Evolutionary conservation across 805 yeast genomes (phyloP), one percentile per base, ranked within the genome.

Genomic region (Saturnispora diversa): DNA sequence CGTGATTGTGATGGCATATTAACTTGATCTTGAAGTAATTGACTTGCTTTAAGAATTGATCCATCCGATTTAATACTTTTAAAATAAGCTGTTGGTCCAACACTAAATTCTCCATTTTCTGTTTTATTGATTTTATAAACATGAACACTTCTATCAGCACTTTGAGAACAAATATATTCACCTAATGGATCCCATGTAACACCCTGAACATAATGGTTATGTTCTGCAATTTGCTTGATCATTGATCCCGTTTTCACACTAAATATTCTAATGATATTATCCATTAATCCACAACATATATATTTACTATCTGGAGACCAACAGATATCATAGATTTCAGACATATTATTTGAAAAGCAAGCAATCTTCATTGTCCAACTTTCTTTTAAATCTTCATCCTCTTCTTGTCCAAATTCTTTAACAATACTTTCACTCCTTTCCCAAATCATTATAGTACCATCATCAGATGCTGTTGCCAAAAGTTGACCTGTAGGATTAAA

Each of bases 401-500:
- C 72, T 13, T 65, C 68, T n/a, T 53, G 63, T 2, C 84, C 88
- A 54, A 79, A 77, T 29, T 81, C 84, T 45, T 67, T 66, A 5
- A 73, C 66, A 13, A 77, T 63, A 3, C 64, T 63, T 35, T 75
- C 77, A 17, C 76, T 65, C 16, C 70, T 64, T 30, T 65, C 68
- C 98, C 98, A 92, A 26, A 92, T 60, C 47, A 88, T 66, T 20
- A 92, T 72, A 6, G 81, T 76, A 2, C 98, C 97, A 58, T 92
- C 98, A 55, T 92, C 99, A 3, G 97, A 94, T 0, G 95, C 97
- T 0, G 90, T 73, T 0, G 97, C 97, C 17, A 92, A 64, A 6
- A 71, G 48, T 36, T 72, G 68, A 1, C 96, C 96, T 3, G 58
- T 61, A 2, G 80, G 77, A 53, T 75, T 80, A 55, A 88, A 92